Evolutionary conservation across 2,329 filamentous ascomycete species (phyloP).

Genomic region (Metarhizium rileyi): DNA sequence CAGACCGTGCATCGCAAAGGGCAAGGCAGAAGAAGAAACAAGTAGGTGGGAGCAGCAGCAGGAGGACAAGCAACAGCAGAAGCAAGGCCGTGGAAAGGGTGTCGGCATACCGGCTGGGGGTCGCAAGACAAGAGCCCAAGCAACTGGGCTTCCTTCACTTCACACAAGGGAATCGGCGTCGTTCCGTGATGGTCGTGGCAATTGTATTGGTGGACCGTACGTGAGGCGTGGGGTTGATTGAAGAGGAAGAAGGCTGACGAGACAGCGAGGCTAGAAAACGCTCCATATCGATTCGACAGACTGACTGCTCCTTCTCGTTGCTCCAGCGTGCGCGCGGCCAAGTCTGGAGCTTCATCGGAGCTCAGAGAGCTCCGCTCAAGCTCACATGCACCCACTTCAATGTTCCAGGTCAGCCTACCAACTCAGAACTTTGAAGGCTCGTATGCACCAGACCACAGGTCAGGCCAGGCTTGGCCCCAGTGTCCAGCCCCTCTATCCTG

Average conservation of each 20-base stretch:
- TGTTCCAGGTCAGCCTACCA: too few species aligned
- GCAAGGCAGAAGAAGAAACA: not conserved
- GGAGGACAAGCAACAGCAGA: not conserved
- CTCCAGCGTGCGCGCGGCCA: too few species aligned
- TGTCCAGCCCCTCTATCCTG: too few species aligned
- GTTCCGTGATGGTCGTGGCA: constrained; percentile 8
- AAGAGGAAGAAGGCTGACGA: constrained; percentile 11
- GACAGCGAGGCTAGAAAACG: constrained; percentile 3
- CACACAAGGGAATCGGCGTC: constrained; percentile 10
- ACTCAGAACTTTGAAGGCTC: too few species aligned
- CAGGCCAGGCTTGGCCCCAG: too few species aligned
- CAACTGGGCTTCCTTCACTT: constrained; percentile 1
- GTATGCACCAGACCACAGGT: too few species aligned
- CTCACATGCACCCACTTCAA: too few species aligned
- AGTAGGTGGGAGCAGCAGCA: not conserved
- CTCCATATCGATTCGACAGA: not conserved
- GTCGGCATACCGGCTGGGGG: constrained; percentile 4
- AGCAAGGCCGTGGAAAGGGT: not conserved
- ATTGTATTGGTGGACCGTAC: constrained; percentile 8
- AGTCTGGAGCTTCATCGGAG: too few species aligned
- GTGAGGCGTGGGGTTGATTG: constrained; percentile 8
- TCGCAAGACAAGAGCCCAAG: not conserved
- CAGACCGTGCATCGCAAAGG: not conserved
- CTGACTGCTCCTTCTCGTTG: not conserved
- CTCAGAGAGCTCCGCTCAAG: too few species aligned